Conservation (phyloP, 2,329 filamentous ascomycete genomes). For the Alternaria burnsii region DNA sequence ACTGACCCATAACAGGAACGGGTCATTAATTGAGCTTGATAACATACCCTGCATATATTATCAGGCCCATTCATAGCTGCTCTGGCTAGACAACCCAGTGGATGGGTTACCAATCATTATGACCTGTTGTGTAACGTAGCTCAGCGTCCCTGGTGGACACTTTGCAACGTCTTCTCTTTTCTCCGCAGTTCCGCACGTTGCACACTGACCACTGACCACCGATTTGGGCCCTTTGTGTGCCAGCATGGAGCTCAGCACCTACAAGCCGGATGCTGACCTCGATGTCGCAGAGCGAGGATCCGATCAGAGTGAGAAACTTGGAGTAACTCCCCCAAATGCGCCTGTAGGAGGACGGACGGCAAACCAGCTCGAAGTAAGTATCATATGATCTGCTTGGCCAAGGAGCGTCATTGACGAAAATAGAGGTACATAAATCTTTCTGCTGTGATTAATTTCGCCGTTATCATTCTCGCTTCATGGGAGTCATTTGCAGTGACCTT, state of each 20-base stretch:
- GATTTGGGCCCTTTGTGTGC: background rate
- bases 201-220: background rate
- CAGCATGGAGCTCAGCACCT: conserved; percentile 23
- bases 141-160: background rate
- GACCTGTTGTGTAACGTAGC: background rate
- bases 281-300: conserved; percentile 26
- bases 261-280: conserved; percentile 21
- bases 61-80: background rate
- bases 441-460: conserved; percentile 34
- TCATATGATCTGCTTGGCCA: background rate
- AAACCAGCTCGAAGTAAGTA: conserved; percentile 22
- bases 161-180: background rate
- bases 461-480: conserved; percentile 38
- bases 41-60: background rate
- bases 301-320: conserved; percentile 15
- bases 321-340: background rate
- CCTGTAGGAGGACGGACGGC: conserved; percentile 7
- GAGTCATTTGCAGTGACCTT: conserved; percentile 38
- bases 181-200: background rate
- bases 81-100: background rate
- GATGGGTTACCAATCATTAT: background rate
- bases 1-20: background rate
- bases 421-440: conserved; percentile 41
- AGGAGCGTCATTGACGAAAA: background rate
- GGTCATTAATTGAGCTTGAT: background rate